A percentile compares a stretch with the other conserved stretches of the same genome.
phyloP scores from a whole-genome alignment of 257 asterid species.

The Nicotiana knightiana region DNA sequence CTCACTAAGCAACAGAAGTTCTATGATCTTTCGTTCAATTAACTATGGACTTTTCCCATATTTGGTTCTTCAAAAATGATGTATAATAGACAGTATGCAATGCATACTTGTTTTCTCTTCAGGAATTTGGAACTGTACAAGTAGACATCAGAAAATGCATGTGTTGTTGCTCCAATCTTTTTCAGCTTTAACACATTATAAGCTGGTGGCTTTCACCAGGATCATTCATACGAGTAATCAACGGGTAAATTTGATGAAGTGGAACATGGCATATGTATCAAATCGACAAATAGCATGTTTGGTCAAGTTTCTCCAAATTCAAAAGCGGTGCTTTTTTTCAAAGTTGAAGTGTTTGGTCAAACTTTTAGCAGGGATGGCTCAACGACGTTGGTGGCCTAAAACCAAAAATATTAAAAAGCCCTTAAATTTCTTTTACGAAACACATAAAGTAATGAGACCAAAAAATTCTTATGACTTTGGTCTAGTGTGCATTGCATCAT shows the following conservation, averaged over 20 bases:
- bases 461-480: no score
- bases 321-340: no score
- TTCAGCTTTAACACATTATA: not conserved
- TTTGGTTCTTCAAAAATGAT: not conserved
- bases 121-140: not conserved
- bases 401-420: no score
- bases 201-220: not conserved
- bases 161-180: not conserved
- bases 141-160: not conserved
- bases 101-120: not conserved
- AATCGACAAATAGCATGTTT: not conserved
- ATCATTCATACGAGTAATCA: not conserved
- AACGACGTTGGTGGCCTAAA: no score
- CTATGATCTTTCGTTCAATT: not conserved
- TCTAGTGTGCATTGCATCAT: no score
- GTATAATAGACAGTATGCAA: not conserved
- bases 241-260: not conserved
- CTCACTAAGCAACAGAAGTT: not conserved
- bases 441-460: no score
- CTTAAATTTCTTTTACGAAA: no score
- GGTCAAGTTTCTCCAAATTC: no score
- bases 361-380: no score
- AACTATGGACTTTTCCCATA: not conserved
- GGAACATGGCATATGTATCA: not conserved
- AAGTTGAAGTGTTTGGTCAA: no score